Evolutionary conservation across 108 stramenopile genomes (phyloP).

Genomic region (Bacterosira constricta): DNA sequence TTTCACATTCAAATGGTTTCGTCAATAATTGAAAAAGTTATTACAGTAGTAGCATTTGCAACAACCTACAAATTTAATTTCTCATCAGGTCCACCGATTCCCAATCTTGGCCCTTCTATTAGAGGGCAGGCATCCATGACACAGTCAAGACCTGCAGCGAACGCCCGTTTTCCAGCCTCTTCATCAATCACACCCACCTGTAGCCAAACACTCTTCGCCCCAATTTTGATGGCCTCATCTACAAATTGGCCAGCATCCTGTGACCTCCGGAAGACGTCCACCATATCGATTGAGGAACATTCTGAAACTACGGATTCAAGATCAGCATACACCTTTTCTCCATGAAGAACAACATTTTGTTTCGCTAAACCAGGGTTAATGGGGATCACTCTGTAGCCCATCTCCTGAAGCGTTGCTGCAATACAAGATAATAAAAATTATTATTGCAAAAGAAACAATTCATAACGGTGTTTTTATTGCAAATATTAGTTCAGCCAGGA

Average conservation of each 20-base stretch:
- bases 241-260: slow-evolving; percentile 71
- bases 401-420: slow-evolving; percentile 34
- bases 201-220: slow-evolving; percentile 83
- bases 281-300: slow-evolving; percentile 71
- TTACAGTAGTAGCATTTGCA: no score
- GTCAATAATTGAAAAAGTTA: no score
- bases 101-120: slow-evolving; percentile 67
- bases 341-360: slow-evolving; percentile 59
- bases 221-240: slow-evolving; percentile 77
- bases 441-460: neutral
- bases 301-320: slow-evolving; percentile 57
- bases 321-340: slow-evolving; percentile 66
- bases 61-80: slow-evolving; percentile 2
- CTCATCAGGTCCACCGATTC: slow-evolving; percentile 48
- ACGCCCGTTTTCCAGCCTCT: slow-evolving; percentile 70
- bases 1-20: no score
- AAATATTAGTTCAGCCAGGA: neutral
- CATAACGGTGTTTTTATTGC: neutral
- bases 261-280: slow-evolving; percentile 79
- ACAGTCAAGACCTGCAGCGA: slow-evolving; percentile 72
- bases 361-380: slow-evolving; percentile 82
- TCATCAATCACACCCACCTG: slow-evolving; percentile 82
- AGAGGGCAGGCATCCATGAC: slow-evolving; percentile 82
- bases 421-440: neutral
- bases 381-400: slow-evolving; percentile 80